Conservation (phyloP, 441 rosid species). For the Viola pubescens region DNA sequence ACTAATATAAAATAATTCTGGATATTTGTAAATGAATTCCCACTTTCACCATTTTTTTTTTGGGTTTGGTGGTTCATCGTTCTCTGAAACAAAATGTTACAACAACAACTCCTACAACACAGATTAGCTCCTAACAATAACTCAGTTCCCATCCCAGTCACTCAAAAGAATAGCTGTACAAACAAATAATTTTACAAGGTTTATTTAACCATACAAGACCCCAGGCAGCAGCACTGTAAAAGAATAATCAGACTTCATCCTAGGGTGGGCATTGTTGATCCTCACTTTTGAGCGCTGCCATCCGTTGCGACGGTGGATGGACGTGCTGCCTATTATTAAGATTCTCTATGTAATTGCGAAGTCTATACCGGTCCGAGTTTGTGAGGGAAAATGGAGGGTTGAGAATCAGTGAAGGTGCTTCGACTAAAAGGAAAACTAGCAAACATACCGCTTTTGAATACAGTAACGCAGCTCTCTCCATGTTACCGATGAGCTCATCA, state of each 20-base stretch:
- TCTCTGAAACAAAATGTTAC: slow-evolving; percentile 23
- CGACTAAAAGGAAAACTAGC: slow-evolving; percentile 68
- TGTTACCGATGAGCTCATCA: slow-evolving; percentile 60
- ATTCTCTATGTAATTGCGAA: slow-evolving; percentile 51
- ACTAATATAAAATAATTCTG: too few species aligned
- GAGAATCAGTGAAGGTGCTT: slow-evolving; percentile 78
- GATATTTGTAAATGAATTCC: too few species aligned
- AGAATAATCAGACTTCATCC: not conserved
- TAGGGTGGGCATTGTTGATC: slow-evolving; percentile 30
- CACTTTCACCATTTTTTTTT: too few species aligned
- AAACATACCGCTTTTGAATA: slow-evolving; percentile 71
- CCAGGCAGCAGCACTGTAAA: not conserved
- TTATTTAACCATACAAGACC: slow-evolving; percentile 6
- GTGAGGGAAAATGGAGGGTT: slow-evolving; percentile 93
- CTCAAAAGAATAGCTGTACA: slow-evolving; percentile 68
- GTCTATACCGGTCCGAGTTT: slow-evolving; percentile 65
- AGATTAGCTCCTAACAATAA: slow-evolving; percentile 16
- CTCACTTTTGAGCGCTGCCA: slow-evolving; percentile 46
- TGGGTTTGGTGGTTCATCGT: not conserved
- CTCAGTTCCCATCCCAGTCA: slow-evolving; percentile 21
- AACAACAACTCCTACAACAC: slow-evolving; percentile 27
- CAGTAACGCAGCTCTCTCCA: slow-evolving; percentile 47
- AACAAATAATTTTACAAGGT: slow-evolving; percentile 32
- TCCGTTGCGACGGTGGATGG: slow-evolving; percentile 48
- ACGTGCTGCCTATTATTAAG: slow-evolving; percentile 54